These are phyloP conservation scores for Sordariomycetes sp. DNA, from an alignment of 2,329 filamentous ascomycete genomes.

Conservation along the genomic window DNA sequence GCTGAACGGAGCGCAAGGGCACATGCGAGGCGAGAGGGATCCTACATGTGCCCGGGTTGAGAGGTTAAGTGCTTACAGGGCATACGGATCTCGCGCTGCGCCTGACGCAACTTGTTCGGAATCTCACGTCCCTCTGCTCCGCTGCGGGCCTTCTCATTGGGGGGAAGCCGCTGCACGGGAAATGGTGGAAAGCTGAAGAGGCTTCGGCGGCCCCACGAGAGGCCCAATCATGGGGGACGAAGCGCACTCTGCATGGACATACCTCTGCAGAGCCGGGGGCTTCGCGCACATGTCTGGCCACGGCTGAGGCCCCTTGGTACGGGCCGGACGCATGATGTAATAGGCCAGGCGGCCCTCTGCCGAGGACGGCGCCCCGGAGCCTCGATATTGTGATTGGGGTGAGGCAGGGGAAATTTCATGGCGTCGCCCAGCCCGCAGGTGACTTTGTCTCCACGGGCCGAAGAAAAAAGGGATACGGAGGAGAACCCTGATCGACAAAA, in stretches of 20 bases:
- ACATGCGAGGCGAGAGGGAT: not conserved
- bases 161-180: not conserved
- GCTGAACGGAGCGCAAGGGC: not conserved
- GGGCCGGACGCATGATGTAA: not conserved
- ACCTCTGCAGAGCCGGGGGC: not conserved
- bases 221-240: constrained; percentile 2
- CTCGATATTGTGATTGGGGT: no score
- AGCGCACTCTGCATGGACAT: not conserved
- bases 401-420: not conserved
- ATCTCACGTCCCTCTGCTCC: not conserved
- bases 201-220: not conserved
- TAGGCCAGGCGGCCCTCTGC: not conserved
- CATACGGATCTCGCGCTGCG: not conserved
- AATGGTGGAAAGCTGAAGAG: constrained; percentile 2
- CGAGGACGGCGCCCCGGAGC: no score
- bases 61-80: not conserved
- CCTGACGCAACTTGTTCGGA: not conserved
- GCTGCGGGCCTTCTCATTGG: not conserved
- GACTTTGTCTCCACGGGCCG: not conserved
- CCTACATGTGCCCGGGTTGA: not conserved
- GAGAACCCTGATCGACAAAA: not conserved
- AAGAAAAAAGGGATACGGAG: not conserved
- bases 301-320: not conserved
- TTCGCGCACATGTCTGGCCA: not conserved
- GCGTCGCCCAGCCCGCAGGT: no score